phyloP scores from a whole-genome alignment of 192 early-diverging fungal genomes.

The Ambispora gerdemannii region DNA sequence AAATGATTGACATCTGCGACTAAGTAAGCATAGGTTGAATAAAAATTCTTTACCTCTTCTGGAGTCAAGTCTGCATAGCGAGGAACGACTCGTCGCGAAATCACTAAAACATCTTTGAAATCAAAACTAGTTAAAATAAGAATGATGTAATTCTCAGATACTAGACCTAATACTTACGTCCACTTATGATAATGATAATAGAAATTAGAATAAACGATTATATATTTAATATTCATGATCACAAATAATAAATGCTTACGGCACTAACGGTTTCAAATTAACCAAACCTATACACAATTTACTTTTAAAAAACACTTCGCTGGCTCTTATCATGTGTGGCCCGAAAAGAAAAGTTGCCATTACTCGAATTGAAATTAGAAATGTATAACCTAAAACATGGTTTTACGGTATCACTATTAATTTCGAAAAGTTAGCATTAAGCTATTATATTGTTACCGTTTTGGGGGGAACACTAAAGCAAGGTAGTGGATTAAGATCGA shows the following conservation, averaged over 20 bases:
- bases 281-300: conserved; percentile 76
- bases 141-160: too few species aligned
- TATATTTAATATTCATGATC: neutral
- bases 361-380: too few species aligned
- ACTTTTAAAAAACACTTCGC: conserved; percentile 74
- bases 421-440: too few species aligned
- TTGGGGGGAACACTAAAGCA: too few species aligned
- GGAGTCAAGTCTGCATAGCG: conserved; percentile 74
- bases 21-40: neutral
- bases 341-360: conserved; percentile 63
- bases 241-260: conserved; percentile 43
- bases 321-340: conserved; percentile 61
- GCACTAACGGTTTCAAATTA: conserved; percentile 88
- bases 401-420: too few species aligned
- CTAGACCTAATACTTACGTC: neutral
- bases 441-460: too few species aligned
- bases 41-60: conserved; percentile 59
- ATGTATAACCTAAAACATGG: too few species aligned
- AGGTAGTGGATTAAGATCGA: too few species aligned
- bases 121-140: neutral
- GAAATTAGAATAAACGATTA: neutral
- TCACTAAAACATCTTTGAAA: conserved; percentile 73
- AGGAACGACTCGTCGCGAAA: conserved; percentile 61
- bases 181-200: neutral
- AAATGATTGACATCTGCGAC: neutral